A percentile compares a stretch with the other conserved stretches of the same genome.
Conservation (phyloP, 2,329 filamentous ascomycete genomes). For the Rutstroemia sp. region DNA sequence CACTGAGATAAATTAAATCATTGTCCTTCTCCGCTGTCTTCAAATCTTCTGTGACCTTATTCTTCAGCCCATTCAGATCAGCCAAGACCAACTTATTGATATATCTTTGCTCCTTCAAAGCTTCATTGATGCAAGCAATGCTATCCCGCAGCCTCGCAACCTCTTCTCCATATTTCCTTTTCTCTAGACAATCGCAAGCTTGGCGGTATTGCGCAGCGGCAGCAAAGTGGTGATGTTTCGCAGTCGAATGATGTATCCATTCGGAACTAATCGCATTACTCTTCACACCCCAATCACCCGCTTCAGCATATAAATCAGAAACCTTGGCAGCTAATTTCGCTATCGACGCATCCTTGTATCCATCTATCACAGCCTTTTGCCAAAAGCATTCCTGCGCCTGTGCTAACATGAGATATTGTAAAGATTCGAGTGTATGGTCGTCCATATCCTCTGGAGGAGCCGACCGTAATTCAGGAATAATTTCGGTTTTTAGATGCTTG, state of each 20-base stretch:
- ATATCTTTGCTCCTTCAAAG: conserved; percentile 74
- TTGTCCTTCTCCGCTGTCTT: conserved; percentile 95
- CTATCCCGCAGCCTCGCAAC: conserved; percentile 80
- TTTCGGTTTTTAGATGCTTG: conserved; percentile 63
- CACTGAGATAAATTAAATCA: conserved; percentile 84
- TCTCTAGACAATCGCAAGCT: conserved; percentile 85
- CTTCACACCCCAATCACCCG: conserved; percentile 78
- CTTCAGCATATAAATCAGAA: conserved; percentile 80
- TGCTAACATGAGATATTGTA: conserved; percentile 78
- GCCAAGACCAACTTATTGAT: conserved; percentile 74
- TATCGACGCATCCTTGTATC: conserved; percentile 85
- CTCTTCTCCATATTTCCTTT: conserved; percentile 91
- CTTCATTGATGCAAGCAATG: conserved; percentile 74
- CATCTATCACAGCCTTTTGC: conserved; percentile 93
- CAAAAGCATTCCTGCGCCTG: conserved; percentile 97
- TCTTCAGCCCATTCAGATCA: conserved; percentile 78
- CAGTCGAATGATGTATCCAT: conserved; percentile 97
- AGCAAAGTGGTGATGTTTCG: conserved; percentile 95
- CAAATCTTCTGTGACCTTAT: conserved; percentile 74
- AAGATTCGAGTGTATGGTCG: conserved; percentile 70
- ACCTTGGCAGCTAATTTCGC: conserved; percentile 86
- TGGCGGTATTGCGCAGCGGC: conserved; percentile 90
- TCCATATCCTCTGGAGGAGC: conserved; percentile 96
- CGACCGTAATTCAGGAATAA: conserved; percentile 76
- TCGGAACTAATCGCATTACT: conserved; percentile 85